Conservation (phyloP, 805 yeast species). For the Metschnikowia continentalis region DNA sequence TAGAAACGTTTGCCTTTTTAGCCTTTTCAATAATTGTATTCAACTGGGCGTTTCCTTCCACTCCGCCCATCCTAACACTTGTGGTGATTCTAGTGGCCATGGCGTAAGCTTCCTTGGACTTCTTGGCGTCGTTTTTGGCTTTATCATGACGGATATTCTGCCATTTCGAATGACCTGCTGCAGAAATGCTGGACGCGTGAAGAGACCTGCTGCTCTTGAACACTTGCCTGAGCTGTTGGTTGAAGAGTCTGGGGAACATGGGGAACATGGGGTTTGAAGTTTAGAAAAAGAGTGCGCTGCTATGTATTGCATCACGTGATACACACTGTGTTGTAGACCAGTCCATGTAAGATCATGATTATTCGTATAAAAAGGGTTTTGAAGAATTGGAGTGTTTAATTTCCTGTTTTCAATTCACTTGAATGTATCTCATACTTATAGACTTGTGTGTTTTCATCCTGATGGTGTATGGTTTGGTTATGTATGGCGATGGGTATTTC, state of each 20-base stretch:
- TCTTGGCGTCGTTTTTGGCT: slow-evolving; percentile 84
- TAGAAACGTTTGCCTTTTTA: slow-evolving; percentile 67
- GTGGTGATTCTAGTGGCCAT: slow-evolving; percentile 70
- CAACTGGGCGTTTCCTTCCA: slow-evolving; percentile 60
- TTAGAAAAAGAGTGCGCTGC: neutral
- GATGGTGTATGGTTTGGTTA: too few species aligned
- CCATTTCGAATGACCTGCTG: slow-evolving; percentile 95
- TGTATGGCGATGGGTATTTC: too few species aligned
- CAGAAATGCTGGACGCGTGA: slow-evolving; percentile 13
- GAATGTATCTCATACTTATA: too few species aligned
- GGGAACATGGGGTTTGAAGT: neutral
- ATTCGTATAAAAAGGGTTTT: too few species aligned
- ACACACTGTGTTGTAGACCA: neutral
- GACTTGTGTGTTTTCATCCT: too few species aligned
- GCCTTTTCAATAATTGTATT: slow-evolving; percentile 78
- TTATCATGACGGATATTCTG: slow-evolving; percentile 90
- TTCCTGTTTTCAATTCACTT: too few species aligned
- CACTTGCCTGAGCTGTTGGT: neutral
- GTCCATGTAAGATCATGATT: too few species aligned
- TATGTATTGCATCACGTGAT: neutral
- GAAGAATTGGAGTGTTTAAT: too few species aligned
- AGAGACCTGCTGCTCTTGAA: slow-evolving; percentile 6
- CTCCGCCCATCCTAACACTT: slow-evolving; percentile 70
- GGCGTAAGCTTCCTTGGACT: slow-evolving; percentile 63
- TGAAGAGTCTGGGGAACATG: neutral